Evolutionary conservation across 1,139 yeast species (phyloP), one percentile per base, ranked within the genome.

Genomic region (Pneumocystis canis): DNA sequence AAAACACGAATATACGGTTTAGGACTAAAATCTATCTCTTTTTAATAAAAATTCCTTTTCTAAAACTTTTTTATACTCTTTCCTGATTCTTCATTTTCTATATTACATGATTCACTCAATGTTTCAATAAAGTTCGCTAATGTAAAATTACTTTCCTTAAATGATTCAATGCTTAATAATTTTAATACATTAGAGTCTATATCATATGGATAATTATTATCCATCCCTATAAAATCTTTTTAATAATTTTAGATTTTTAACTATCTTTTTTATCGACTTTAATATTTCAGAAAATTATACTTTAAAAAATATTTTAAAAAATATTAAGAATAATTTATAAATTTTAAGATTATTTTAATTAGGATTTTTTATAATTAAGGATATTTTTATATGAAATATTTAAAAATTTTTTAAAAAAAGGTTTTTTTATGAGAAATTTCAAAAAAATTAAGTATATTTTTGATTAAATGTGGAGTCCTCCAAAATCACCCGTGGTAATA

Each of bases 1-100:
- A 92, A 90, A 0, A 96, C 88, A 70, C 96, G 81, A 63, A 92
- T 92, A 72, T 88, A 90, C 1, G 98, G 98, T 69, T 88, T 89
- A 1, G 98, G 97, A 72, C 92, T 97, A 63, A 76, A 70, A 2
- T 73, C 72, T 68, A 63, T 40, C 11, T 18, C 7, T 1, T 1
- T 37, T 35, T 14, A 28, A 16, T n/a, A 39, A 16, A 40, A 35
- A n/a, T 20, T 0, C 5, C 61, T 63, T 66, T 39, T 64, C 66
- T 40, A 64, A 65, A 28, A 63, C 62, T 54, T 66, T 67, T 47
- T 67, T 63, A 47, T 67, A 86, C 73, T 71, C 80, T 67, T 67
- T 64, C 28, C 39, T 31, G 11, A 53, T 61, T 35, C 54, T 57
- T 59, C 41, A 14, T 32, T 20, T 16, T 65, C 25, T 60, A 80